Base-by-base conservation (phyloP, 139 green algal species). In the Tetraselmis striata region DNA sequence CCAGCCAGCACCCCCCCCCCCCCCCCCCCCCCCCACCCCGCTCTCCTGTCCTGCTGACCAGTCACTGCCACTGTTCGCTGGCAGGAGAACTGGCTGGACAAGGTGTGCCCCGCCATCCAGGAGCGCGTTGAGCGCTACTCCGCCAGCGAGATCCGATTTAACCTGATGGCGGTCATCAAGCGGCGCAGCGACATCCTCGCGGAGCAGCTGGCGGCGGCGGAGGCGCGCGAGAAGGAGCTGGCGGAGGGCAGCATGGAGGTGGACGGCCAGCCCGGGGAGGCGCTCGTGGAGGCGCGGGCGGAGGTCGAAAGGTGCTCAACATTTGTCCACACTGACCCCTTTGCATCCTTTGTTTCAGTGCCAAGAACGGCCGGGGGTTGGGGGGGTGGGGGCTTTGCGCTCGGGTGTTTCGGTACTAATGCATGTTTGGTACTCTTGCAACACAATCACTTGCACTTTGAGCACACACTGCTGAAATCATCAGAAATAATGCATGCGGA, bases 121-220 rank as follows among this genome's bases (percentile, higher is more conserved):
- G 79, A 85, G 76, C 90, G 97, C 29, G 98, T 99, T 22, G 93
- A 93, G 59, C 86, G 88, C 5, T 99, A 99, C 80, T 81, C 93
- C 5, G 86, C 88, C 29, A 90, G 59, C 59, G 97, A 99, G 90
- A 95, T 99, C 59, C 89, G 94, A 27, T 99, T 99, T 92, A 99
- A 99, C 82, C 88, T 99, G 11, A 95, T 99, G 95, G 97, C 96
- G 0, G 30, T 99, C 23, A 90, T 98, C 26, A 90, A 86, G 1
- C 90, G 96, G 84, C 59, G 89, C 28, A 77, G 78, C 30, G 79
- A 86, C 25, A 29, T 83, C 30, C 77, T 94, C 5, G 26, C 59
- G 11, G 80, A 85, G n/a, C 32, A 85, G 76, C 30, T 93, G 2
- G 80, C 28, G 0, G 67, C 45, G 0, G 30, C 80, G 45, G 28